Conservation (phyloP, 2,329 filamentous ascomycete genomes). For the Bertia moriformis region DNA sequence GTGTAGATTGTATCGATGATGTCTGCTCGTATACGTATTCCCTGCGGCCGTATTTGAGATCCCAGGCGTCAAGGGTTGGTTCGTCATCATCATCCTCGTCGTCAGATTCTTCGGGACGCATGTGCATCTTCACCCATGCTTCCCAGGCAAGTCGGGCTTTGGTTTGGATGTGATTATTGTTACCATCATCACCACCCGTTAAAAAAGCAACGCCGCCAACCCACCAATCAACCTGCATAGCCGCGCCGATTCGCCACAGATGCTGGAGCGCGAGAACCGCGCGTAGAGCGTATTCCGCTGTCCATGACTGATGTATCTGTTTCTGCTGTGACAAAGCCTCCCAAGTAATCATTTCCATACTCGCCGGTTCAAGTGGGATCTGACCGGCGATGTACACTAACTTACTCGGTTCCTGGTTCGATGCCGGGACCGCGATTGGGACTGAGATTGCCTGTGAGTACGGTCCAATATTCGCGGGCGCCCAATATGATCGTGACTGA, state of each 20-base stretch:
- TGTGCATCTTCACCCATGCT: not conserved
- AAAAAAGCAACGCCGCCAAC: constrained; percentile 37
- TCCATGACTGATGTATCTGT: no score
- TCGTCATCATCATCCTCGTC: constrained; percentile 14
- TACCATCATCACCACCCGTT: constrained; percentile 9
- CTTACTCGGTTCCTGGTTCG: constrained; percentile 7
- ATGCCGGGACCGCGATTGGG: constrained; percentile 13
- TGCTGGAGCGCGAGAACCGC: constrained; percentile 42
- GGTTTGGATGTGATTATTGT: not conserved
- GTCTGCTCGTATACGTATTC: constrained; percentile 1
- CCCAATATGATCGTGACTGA: constrained; percentile 51
- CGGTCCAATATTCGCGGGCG: constrained; percentile 52
- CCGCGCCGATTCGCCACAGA: constrained; percentile 42
- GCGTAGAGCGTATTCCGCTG: constrained; percentile 23
- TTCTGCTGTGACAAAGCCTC: no score
- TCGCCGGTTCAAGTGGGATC: constrained; percentile 43
- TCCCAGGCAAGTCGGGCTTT: not conserved
- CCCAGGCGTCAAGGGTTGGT: constrained; percentile 12
- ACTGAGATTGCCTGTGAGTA: constrained; percentile 45
- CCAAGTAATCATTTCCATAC: constrained; percentile 27
- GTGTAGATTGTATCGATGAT: not conserved
- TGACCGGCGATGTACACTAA: constrained; percentile 45
- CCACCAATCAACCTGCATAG: constrained; percentile 38
- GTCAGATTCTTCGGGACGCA: not conserved
- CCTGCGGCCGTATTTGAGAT: constrained; percentile 15